Base-by-base conservation (phyloP, 1,139 yeast species). In the Yamadazyma friedrichii region DNA sequence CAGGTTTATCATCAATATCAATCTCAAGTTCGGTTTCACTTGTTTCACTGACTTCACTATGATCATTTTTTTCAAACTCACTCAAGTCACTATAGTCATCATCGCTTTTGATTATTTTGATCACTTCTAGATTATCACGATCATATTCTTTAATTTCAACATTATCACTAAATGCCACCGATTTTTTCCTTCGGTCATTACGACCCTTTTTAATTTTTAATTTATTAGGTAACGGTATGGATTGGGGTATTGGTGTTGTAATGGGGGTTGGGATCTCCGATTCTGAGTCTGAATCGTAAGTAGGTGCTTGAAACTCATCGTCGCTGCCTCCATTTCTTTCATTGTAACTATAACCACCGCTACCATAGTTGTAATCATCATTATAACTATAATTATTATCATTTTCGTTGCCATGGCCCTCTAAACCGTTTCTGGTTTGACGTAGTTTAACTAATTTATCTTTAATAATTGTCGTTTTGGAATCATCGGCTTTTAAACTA, bases 101-200 rank as follows among this genome's bases (percentile, higher is more conserved):
- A 33, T 55, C 61, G 46, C 54, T 50, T 22, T 56, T 56, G 15
- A 59, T 55, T 11, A 55, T 48, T 30, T 59, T 52, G 16, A 55
- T 54, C 12, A 50, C 49, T 26, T 57, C 61, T 1, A 60, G 53
- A 33, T 67, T 72, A 41, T 70, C 76, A 12, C 65, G 51, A 32
- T 66, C 70, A 41, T 56, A 71, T 46, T 72, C 78, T 46, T 71
- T 70, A 16, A 72, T 64, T 47, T 70, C 71, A n/a, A 72, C 59
- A 40, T 70, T 69, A 39, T 71, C 76, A 0, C 75, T 64, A 46
- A 72, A 72, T 12, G 77, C 76, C 9, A 72, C 78, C 16, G 67
- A 50, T 43, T 71, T 72, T 35, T 54, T 53, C 8, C 55, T 46
- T 2, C 64, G 51, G 2, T 67, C 67, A 4, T 67, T 59, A 11